These are phyloP conservation scores for Fusarium papillatum DNA, from an alignment of 2,329 filamentous ascomycete species.

Conservation along the genomic window DNA sequence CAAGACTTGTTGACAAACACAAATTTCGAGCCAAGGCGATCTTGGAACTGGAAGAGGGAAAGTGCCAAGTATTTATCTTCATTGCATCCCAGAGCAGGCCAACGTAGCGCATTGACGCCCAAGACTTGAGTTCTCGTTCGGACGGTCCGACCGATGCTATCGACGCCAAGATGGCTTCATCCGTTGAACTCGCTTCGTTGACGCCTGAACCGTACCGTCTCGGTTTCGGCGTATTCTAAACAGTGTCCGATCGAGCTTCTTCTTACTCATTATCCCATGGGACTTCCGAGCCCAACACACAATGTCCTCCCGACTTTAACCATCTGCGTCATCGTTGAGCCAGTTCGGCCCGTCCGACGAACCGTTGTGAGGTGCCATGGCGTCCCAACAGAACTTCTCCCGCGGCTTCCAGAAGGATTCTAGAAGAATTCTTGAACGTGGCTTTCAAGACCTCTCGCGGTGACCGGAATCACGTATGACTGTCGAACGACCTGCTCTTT, in stretches of 20 bases:
- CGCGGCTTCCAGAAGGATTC: background rate
- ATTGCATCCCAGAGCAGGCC: background rate
- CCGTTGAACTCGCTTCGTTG: background rate
- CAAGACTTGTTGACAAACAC: background rate
- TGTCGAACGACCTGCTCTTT: background rate
- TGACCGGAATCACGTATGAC: constrained; percentile 17
- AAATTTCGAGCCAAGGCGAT: background rate
- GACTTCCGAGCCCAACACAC: background rate
- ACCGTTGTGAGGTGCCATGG: constrained; percentile 5
- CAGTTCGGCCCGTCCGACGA: constrained; percentile 27
- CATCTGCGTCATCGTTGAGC: constrained; percentile 7
- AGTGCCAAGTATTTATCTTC: background rate
- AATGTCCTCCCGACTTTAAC: background rate
- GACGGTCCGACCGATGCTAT: constrained; percentile 3
- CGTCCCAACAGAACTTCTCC: constrained; percentile 13
- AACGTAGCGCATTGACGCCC: background rate
- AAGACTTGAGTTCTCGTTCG: background rate
- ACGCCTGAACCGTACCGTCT: background rate
- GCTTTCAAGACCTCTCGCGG: constrained; percentile 9
- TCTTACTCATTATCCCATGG: background rate
- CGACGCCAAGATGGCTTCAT: constrained; percentile 3
- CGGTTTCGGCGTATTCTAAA: background rate
- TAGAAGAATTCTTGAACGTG: background rate
- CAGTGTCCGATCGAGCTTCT: too few species aligned
- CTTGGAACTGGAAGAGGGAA: background rate